Evolutionary conservation across 805 yeast species (phyloP).

Genomic region (Ogataea glucozyma): DNA sequence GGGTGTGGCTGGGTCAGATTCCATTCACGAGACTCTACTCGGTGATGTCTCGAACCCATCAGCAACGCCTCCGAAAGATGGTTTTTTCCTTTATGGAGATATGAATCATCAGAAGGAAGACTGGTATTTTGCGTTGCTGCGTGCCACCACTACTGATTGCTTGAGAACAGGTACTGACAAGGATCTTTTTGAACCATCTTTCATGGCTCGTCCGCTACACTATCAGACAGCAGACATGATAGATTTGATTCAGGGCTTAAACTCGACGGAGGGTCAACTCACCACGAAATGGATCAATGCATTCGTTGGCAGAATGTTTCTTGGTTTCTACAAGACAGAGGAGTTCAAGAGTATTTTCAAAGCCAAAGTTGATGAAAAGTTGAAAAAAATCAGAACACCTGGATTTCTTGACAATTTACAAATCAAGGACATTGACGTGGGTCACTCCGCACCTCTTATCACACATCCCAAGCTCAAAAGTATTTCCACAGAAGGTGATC

Average conservation of each 20-base stretch:
- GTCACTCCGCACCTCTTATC: constrained; percentile 76
- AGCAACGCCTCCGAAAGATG: constrained; percentile 39
- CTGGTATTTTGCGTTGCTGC: constrained; percentile 84
- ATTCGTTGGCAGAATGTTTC: constrained; percentile 75
- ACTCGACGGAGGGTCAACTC: constrained; percentile 80
- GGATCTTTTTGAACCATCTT: constrained; percentile 52
- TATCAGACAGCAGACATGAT: constrained; percentile 71
- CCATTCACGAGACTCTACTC: too few relatives aligned
- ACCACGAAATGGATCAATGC: constrained; percentile 93
- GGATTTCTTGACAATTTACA: constrained; percentile 83
- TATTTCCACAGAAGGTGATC: constrained; percentile 77
- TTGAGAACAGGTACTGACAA: constrained; percentile 22
- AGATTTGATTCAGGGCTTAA: constrained; percentile 69
- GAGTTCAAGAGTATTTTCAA: constrained; percentile 58
- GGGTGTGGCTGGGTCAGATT: too few relatives aligned
- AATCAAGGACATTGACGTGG: constrained; percentile 71
- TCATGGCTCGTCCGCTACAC: constrained; percentile 72
- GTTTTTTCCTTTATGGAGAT: constrained; percentile 71
- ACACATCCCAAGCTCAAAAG: constrained; percentile 70
- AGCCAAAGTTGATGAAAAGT: constrained; percentile 63
- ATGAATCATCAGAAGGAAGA: constrained; percentile 85
- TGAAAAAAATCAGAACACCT: constrained; percentile 80
- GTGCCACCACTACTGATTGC: constrained; percentile 59
- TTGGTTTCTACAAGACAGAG: constrained; percentile 73
- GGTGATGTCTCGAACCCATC: constrained; percentile 40